phyloP scores from a whole-genome alignment of 176 grass and related monocot genomes.

The Oryza glumipatula region DNA sequence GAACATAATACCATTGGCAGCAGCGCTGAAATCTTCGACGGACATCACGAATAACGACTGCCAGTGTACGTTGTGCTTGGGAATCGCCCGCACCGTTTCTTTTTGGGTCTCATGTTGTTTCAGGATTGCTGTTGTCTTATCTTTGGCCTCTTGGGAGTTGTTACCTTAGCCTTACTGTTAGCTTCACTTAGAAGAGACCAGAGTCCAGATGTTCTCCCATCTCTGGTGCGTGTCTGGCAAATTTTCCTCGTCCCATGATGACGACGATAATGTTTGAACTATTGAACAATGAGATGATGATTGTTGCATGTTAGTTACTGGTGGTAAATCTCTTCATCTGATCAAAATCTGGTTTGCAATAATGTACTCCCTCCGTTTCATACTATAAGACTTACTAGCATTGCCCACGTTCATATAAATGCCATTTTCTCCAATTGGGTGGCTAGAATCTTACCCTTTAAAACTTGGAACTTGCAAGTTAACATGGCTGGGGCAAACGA shows the following conservation, averaged over 20 bases:
- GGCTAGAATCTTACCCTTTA: not conserved
- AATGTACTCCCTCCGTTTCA: too few relatives aligned
- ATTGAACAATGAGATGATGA: constrained; percentile 51
- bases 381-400: too few relatives aligned
- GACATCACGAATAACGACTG: constrained; percentile 52
- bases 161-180: constrained; percentile 52
- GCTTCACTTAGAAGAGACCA: constrained; percentile 52
- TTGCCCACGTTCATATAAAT: too few relatives aligned
- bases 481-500: not conserved
- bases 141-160: constrained; percentile 41
- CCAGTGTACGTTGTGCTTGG: constrained; percentile 6
- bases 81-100: not conserved
- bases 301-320: constrained; percentile 44
- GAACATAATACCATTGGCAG: not conserved
- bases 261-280: constrained; percentile 68
- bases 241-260: constrained; percentile 51
- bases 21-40: constrained; percentile 23
- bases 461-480: not conserved
- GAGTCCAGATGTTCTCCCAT: constrained; percentile 35
- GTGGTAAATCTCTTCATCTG: not conserved
- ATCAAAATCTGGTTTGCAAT: not conserved
- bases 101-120: constrained; percentile 49
- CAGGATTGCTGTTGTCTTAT: constrained; percentile 39
- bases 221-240: constrained; percentile 41
- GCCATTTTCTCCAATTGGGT: too few relatives aligned